Evolutionary conservation across 345 rosid species (phyloP), one percentile per base, ranked within the genome.

Genomic region (Excoecaria cochinchinensis): DNA sequence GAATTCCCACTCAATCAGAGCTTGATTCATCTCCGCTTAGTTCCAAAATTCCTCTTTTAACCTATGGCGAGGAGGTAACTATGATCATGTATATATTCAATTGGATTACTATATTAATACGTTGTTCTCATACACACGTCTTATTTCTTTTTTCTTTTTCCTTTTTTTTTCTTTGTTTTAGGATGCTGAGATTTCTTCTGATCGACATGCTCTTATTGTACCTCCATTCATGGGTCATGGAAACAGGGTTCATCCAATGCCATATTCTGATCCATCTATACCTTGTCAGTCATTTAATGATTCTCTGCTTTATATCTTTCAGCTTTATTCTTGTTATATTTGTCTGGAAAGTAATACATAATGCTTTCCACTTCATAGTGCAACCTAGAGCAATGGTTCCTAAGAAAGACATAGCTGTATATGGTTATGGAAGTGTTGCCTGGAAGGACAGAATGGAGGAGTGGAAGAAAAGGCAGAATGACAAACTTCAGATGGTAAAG

Each of bases 351-450:
- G 57, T 25, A 44, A 67, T 53, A 58, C 58, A 75, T 74, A 38
- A 24, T 57, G 67, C n/a, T 75, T 78, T 73, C 48, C 57, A 69
- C 75, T 15, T 71, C 76, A 58, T 84, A 92, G 98, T 85, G 84
- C 95, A 88, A 73, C 89, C 98, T 2, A 89, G 98, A 74, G 90
- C 97, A 8, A 95, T 95, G 99, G 97, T 89, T 78, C 97, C 97
- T 57, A 86, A 92, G 82, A 91, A 91, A 83, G 94, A 92, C 77
- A 88, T 89, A 58, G 91, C 97, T 4, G 90, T 88, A 5, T 95
- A 92, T 83, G 97, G 97, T 36, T 92, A 92, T 70, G 97, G 97
- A 52, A 95, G 98, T 73, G 97, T 94, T 48, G 98, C 98, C n/a
- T 94, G 98, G 98, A 95, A 95, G 72, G 94, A 90, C 52, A 87